Evolutionary conservation across 129 eudicot species (phyloP).

Genomic region (Apium graveolens): DNA sequence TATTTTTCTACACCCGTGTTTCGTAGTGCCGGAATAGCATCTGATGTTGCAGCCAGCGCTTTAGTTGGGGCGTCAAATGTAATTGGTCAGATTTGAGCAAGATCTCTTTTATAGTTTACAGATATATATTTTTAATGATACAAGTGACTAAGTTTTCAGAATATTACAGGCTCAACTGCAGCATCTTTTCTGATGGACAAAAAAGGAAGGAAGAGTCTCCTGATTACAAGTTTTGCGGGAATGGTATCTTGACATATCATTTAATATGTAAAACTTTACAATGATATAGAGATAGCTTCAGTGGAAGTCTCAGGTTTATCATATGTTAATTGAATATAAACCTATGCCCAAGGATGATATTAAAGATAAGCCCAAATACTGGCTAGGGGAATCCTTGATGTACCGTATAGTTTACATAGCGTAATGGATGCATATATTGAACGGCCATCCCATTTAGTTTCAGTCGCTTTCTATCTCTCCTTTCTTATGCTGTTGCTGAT

Average conservation of each 20-base stretch:
- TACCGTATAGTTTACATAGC: not conserved
- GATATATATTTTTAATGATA: not conserved
- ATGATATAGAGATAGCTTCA: not conserved
- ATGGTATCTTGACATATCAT: slow-evolving; percentile 41
- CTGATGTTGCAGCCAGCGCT: slow-evolving; percentile 99
- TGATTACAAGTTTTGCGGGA: slow-evolving; percentile 78
- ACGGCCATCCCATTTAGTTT: not conserved
- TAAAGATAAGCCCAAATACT: not conserved
- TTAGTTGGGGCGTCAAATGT: slow-evolving; percentile 92
- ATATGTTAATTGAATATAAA: not conserved
- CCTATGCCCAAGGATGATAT: not conserved
- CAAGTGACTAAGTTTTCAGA: not conserved
- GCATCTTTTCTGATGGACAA: slow-evolving; percentile 93
- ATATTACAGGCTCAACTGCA: slow-evolving; percentile 54
- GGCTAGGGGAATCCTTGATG: not conserved
- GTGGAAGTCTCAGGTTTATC: not conserved
- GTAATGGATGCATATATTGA: not conserved
- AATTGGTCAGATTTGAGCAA: slow-evolving; percentile 49
- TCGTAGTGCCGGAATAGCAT: slow-evolving; percentile 80
- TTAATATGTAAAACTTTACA: not conserved
- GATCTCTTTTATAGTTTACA: not conserved
- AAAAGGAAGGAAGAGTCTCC: slow-evolving; percentile 90
- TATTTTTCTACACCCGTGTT: slow-evolving; percentile 90
- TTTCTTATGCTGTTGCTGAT: not conserved
- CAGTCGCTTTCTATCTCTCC: not conserved